Conservation (phyloP, 2,329 filamentous ascomycete species). For the Aspergillus japonicus region DNA sequence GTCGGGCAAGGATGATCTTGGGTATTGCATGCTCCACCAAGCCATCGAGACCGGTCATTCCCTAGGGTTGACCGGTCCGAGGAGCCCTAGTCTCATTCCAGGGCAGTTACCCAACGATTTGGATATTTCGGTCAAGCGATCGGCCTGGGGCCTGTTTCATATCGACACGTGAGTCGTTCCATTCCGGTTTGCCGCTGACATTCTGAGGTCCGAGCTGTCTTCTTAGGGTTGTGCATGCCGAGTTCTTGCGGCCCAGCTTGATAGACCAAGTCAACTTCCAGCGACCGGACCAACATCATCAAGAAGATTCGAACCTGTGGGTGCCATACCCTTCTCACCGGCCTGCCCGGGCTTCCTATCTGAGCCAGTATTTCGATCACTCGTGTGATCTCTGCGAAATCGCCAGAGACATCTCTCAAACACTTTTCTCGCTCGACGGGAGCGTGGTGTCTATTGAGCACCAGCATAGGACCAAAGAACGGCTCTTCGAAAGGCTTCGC, state of each 20-base stretch:
- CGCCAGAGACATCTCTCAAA: conserved; percentile 35
- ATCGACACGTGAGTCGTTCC: conserved; percentile 36
- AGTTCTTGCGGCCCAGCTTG: conserved; percentile 35
- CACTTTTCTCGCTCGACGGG: conserved; percentile 28
- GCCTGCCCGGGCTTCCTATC: conserved; percentile 25
- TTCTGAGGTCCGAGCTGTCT: not conserved
- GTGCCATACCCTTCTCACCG: conserved; percentile 35
- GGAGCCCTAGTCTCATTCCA: conserved; percentile 21
- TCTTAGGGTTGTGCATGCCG: conserved; percentile 35
- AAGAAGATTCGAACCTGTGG: conserved; percentile 28
- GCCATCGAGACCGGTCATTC: conserved; percentile 36
- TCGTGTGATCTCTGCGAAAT: conserved; percentile 36
- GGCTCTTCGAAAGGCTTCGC: conserved; percentile 30
- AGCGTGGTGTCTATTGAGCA: conserved; percentile 7
- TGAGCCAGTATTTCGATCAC: conserved; percentile 35
- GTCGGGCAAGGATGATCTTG: conserved; percentile 36
- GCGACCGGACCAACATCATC: conserved; percentile 17
- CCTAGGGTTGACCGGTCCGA: conserved; percentile 33
- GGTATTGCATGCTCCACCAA: conserved; percentile 39
- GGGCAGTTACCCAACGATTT: conserved; percentile 30
- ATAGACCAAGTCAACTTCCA: conserved; percentile 36
- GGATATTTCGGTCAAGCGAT: conserved; percentile 31
- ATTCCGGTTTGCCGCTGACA: not conserved
- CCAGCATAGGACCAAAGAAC: conserved; percentile 25
- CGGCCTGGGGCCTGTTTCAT: conserved; percentile 41